Base-by-base conservation (phyloP, 2,329 filamentous ascomycete genomes). In the Arthrobotrys sphaeroides region DNA sequence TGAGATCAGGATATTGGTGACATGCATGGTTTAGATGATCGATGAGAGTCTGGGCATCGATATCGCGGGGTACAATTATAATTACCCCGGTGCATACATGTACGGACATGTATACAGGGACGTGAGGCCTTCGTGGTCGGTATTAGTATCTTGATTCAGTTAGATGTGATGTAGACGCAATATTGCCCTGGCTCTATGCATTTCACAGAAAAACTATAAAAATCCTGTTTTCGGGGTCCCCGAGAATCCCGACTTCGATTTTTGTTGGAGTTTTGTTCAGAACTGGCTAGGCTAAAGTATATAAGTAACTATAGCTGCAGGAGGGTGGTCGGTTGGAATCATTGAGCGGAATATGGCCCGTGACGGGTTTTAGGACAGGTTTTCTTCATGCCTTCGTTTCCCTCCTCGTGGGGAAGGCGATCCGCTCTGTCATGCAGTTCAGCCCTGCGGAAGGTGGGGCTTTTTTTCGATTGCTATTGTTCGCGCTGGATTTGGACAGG, bases 401-500 rank as follows among this genome's bases (percentile, higher is more conserved):
- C 28, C 28, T 33, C 28, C 10, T n/a, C 31, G 38, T 31, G 24
- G n/a, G 28, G 51, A n/a, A n/a, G n/a, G n/a, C n/a, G n/a, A n/a
- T 36, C 36, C 7, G 26, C 28, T 53, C 47, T 33, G 26, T 20
- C 51, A 55, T 55, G 51, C 51, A 55, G 51, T n/a, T 55, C 51
- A 55, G 51, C 51, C 51, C 51, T 55, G 51, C 18, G 51, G 12
- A 16, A 20, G 47, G 51, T 55, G 51, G 51, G 31, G 51, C 31
- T 5, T 28, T 10, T 22, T 43, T 10, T 16, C 36, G 6, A 10
- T n/a, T 12, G 12, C 36, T 10, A 40, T 40, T n/a, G 12, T n/a
- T 10, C n/a, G n/a, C 31, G 12, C 47, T 53, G 7, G 26, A 36
- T 53, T 53, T 12, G 47, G 47, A 33, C 12, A n/a, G 47, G 10